Evolutionary conservation across 2,329 filamentous ascomycete genomes (phyloP).

Genomic region (Dryadomyces sulphureus): DNA sequence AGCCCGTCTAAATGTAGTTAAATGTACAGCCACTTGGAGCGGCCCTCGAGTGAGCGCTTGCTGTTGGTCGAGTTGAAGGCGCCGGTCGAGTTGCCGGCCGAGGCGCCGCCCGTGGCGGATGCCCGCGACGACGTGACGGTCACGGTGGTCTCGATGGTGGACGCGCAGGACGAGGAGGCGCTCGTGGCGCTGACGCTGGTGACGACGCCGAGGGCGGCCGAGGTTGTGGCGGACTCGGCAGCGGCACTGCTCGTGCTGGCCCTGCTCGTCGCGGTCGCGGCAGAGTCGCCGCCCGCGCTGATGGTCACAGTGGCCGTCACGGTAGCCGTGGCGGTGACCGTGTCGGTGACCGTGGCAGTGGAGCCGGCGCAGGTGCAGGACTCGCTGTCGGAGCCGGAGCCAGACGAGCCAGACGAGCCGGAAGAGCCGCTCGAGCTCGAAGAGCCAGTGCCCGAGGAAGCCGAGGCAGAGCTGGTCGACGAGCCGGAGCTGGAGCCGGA

Average conservation of each 20-base stretch:
- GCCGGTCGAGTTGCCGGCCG: background rate
- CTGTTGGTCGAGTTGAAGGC: background rate
- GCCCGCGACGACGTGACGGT: background rate
- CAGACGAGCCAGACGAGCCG: background rate
- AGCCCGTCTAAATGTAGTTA: background rate
- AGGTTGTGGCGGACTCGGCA: background rate
- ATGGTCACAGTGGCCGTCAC: background rate
- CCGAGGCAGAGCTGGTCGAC: background rate
- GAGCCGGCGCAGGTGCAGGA: background rate
- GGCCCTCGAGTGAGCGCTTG: background rate
- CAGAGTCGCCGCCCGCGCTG: background rate
- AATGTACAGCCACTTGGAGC: background rate
- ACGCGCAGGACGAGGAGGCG: background rate
- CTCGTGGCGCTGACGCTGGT: background rate
- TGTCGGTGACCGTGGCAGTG: background rate
- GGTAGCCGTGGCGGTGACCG: background rate
- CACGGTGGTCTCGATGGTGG: background rate
- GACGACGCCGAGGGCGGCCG: background rate
- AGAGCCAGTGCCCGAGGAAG: background rate
- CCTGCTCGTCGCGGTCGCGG: slow-evolving; percentile 22
- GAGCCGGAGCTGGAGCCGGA: background rate
- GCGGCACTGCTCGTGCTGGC: slow-evolving; percentile 19
- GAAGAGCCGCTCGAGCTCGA: background rate
- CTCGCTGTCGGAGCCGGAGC: background rate
- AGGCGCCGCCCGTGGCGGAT: background rate